Percentiles rank a stretch among this genome's conserved stretches.
These are phyloP conservation scores for Mallotus nudiflorus DNA, from an alignment of 345 rosid genomes.

Conservation along the genomic window DNA sequence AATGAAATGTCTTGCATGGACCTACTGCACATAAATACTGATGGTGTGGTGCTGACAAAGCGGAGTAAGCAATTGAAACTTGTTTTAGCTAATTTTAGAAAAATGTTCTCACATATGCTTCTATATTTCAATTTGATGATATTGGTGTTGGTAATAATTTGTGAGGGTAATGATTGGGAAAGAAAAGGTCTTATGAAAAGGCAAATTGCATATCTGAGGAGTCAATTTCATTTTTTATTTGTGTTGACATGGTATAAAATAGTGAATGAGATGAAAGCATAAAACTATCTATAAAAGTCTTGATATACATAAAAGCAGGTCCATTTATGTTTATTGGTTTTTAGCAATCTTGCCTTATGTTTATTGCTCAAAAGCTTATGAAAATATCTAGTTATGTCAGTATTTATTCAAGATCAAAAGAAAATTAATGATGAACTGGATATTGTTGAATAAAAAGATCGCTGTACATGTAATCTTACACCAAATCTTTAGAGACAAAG, in stretches of 20 bases:
- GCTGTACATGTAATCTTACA: too few relatives aligned
- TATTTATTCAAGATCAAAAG: too few relatives aligned
- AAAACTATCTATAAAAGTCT: neutral
- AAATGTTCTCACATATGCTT: neutral
- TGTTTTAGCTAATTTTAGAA: slow-evolving; percentile 4
- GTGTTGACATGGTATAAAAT: neutral
- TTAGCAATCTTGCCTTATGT: neutral
- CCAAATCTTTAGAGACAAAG: too few relatives aligned
- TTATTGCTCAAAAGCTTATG: too few relatives aligned
- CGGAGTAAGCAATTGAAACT: slow-evolving; percentile 58
- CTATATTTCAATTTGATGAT: neutral
- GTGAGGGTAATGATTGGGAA: neutral
- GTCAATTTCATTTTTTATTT: neutral
- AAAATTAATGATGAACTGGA: too few relatives aligned
- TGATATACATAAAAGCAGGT: neutral
- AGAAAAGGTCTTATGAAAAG: neutral
- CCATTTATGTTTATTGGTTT: neutral
- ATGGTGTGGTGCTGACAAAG: slow-evolving; percentile 77
- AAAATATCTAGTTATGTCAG: too few relatives aligned
- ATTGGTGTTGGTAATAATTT: neutral
- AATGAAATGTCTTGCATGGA: slow-evolving; percentile 79
- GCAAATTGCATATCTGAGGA: neutral
- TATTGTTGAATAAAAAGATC: too few relatives aligned
- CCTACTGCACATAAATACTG: slow-evolving; percentile 67
- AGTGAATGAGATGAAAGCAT: neutral